Base-by-base conservation (phyloP, 371 early-diverging fungal genomes). In the Mortierella sp. region DNA sequence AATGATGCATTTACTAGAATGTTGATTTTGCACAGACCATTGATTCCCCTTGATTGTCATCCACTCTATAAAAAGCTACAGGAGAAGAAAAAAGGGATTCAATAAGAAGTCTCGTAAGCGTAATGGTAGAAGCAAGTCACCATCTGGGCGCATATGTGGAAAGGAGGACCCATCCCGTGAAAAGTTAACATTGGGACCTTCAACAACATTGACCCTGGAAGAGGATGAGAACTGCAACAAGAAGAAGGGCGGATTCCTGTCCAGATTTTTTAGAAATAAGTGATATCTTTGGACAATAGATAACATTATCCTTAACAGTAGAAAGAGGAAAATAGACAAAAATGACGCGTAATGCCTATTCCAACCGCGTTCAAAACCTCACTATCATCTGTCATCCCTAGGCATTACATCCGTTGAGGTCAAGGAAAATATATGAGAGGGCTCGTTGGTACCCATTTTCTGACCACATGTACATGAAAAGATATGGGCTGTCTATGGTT, bases 61-160 rank as follows among this genome's bases (percentile, higher is more conserved):
- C 3, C 6, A 36, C 36, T 36, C 36, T 4, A 36, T 36, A 36
- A 36, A 36, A 38, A 77, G 77, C 19, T 77, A 77, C 65, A 77
- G 69, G 66, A 77, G 68, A 33, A 24, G 72, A 58, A 77, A 69
- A 61, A 72, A 72, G 47, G 72, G 77, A 28, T 65, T 77, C 58
- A 62, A 43, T 0, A 32, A 61, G 60, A 53, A 61, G 38, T 13
- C 61, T 16, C 21, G 22, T 24, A 64, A 50, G 53, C 58, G 21
- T 11, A 62, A 58, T 16, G 66, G 63, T 1, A 48, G 19, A 19
- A 47, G 24, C 24, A 22, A 11, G 43, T 3, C 32, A 22, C 22
- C 45, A 40, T 40, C 22, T 4, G 22, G 57, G 57, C 21, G 57
- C 8, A 21, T n/a, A n/a, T 3, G 57, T 6, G 57, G 21, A 11